Base-by-base conservation (phyloP, 768 basidiomycete species). In the Leccinum sublutescens region DNA sequence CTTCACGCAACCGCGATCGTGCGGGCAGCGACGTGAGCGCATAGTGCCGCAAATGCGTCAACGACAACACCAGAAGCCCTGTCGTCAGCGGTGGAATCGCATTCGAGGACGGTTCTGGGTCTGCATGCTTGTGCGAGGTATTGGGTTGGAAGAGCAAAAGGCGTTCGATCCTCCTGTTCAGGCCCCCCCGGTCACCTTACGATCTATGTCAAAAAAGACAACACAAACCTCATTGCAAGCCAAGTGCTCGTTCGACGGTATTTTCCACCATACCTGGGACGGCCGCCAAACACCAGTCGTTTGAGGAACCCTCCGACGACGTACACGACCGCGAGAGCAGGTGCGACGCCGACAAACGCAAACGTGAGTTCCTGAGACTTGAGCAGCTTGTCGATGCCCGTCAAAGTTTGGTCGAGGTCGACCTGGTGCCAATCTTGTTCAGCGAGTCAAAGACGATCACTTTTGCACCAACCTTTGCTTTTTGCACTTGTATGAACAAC, bases 341-440 rank as follows among this genome's bases (percentile, higher is more conserved):
- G 96, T 0, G 96, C 95, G 15, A 98, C 89, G 63, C 95, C 95
- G 60, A 98, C 94, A 67, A 98, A 98, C 5, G 91, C 96, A 66
- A 99, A 99, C 1, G 94, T 97, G 48, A 97, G 79, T 69, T 96
- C 93, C 74, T 97, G 95, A 1, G 93, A 95, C 64, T 89, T 93
- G 62, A 98, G 85, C 56, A 98, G 78, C 68, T 89, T 93, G 73
- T 98, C 96, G 64, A 98, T 95, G 6, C 95, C 95, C 9, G 86
- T 79, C 45, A 98, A 78, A 0, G 95, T 89, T 73, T 95, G 86
- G 62, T 95, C 91, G 55, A 97, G 85, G 72, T 98, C 96, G 59
- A 95, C 93, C 91, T 94, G 63, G 11, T 38, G 27, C 52, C 38
- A 21, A 38, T 54, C 56, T 34, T 48, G 54, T 27, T 48, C 31